Evolutionary conservation across 768 basidiomycete species (phyloP), one percentile per base, ranked within the genome.

Genomic region (Xerocomus brunneocitrinus): DNA sequence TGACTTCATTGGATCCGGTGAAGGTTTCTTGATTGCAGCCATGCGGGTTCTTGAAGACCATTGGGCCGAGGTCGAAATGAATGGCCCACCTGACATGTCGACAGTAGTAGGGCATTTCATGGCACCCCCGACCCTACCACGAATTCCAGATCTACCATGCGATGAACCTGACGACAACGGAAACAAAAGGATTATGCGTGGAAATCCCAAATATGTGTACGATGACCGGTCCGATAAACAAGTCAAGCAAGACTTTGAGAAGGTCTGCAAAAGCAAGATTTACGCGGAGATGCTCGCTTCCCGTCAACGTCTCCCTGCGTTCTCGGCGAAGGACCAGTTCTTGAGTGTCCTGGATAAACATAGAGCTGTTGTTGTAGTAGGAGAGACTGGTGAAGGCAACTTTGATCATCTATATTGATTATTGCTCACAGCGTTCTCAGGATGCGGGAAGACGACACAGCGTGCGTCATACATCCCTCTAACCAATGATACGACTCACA

Each of bases 381-480:
- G 95, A 41, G 94, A 95, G 70, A 93, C 91, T 47, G 90, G 89
- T 88, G 34, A 58, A 73, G 47, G 9, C 16, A 14, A 40, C 10
- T 27, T 47, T 38, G 35, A 42, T 41, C 39, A 24, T 22, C 27
- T 36, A 16, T 36, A 36, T 16, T 22, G 24, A 2, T 22, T 34
- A 3, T 49, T 30, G 28, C 48, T 66, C 19, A 63, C 31, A 25
- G 24, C 19, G 31, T 28, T 22, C 36, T 55, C 62, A 79, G 89
- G 94, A 46, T 91, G 87, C 47, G 94, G 94, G 27, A 98, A 98
- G 70, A 94, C 91, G 2, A 94, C 91, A 0, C 91, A 94, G 63
- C 63, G 89, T 91, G 60, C 54, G 77, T 56, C 22, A 47, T 31
- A 16, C 19, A 5, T 41, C 28, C 31, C 14, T 45, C 27, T 9